These are phyloP conservation scores for Fusarium sp. DNA, from an alignment of 2,329 filamentous ascomycete species.

Conservation along the genomic window DNA sequence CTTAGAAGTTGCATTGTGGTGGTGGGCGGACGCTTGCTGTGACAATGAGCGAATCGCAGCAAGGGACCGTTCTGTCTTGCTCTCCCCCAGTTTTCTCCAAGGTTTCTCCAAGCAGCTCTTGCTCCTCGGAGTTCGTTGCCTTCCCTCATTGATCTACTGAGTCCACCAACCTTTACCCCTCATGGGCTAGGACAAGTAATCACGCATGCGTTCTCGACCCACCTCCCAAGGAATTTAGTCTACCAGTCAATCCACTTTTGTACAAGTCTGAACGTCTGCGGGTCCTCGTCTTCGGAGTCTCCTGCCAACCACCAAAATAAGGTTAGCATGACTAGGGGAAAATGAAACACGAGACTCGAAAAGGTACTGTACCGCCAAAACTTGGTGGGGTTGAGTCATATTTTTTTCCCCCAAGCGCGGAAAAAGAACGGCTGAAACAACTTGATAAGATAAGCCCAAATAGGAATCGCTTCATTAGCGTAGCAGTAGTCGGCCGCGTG, in stretches of 20 bases:
- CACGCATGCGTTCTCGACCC: background rate
- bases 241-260: background rate
- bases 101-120: too few species aligned
- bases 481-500: too few species aligned
- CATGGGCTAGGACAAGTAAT: background rate
- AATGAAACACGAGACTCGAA: too few species aligned
- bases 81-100: background rate
- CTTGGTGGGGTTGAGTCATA: too few species aligned
- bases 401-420: too few species aligned
- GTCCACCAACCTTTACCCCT: background rate
- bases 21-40: background rate
- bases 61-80: background rate
- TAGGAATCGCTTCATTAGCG: too few species aligned
- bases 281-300: background rate
- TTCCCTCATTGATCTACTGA: background rate
- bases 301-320: background rate
- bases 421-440: too few species aligned
- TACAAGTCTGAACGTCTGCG: background rate
- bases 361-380: too few species aligned
- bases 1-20: background rate
- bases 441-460: too few species aligned
- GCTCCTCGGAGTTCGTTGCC: background rate
- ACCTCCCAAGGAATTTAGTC: background rate
- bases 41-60: background rate
- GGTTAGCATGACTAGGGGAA: too few species aligned